Evolutionary conservation across 2,329 filamentous ascomycete genomes (phyloP).

Genomic region (Diaporthe sp.): DNA sequence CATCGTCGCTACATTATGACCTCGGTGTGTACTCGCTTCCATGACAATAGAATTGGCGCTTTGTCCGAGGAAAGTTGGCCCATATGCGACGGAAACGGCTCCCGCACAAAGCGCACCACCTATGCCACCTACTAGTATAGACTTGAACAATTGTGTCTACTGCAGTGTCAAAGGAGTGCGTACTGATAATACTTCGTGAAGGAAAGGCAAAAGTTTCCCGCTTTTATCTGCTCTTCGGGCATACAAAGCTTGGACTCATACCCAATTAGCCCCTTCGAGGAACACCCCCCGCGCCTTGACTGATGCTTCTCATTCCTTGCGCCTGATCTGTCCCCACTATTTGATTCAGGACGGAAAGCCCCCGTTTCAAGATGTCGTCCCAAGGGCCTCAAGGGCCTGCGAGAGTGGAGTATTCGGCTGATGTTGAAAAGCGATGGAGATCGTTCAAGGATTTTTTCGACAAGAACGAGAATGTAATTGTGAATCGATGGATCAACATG

Average conservation of each 20-base stretch:
- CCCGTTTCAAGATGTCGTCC: neutral
- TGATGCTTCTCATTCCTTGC: neutral
- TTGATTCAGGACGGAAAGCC: neutral
- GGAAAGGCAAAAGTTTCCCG: neutral
- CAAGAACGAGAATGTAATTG: neutral
- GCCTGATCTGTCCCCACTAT: neutral
- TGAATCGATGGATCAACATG: neutral
- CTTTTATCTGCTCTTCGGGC: neutral
- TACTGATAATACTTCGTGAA: too few relatives aligned
- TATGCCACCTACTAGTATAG: too few relatives aligned
- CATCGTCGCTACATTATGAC: too few relatives aligned
- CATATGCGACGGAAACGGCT: conserved; percentile 1
- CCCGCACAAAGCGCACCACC: neutral
- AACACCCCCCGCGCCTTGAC: neutral
- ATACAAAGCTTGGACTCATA: neutral
- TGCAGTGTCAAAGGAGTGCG: neutral
- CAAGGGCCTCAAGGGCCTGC: too few relatives aligned
- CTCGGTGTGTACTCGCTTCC: too few relatives aligned
- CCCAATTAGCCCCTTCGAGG: too few relatives aligned
- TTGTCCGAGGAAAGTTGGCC: neutral
- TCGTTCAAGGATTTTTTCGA: neutral
- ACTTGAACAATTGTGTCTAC: neutral
- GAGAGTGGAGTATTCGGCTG: neutral
- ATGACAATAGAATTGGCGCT: neutral
- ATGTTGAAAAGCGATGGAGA: neutral